These are phyloP conservation scores for Picochlorum sp. DNA, from an alignment of 139 green algal genomes.

Conservation along the genomic window DNA sequence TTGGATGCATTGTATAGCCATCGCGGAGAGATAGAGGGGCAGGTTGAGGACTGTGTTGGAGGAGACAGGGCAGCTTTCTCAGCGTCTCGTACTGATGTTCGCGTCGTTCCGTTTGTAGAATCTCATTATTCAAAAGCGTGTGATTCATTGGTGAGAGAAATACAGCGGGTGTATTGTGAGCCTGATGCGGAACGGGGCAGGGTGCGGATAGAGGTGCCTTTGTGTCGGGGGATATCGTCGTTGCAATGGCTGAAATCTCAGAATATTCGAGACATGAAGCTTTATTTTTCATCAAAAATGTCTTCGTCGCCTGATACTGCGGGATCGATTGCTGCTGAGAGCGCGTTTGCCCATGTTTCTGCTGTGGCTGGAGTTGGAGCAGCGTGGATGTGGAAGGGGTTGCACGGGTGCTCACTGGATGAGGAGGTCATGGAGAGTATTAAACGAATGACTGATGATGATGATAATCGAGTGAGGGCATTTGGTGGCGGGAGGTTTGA, in stretches of 20 bases:
- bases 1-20: no score
- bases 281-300: slow-evolving; percentile 70
- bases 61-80: no score
- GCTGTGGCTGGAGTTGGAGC: slow-evolving; percentile 58
- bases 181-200: slow-evolving; percentile 12
- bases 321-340: slow-evolving; percentile 37
- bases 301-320: slow-evolving; percentile 58
- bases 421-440: slow-evolving; percentile 38
- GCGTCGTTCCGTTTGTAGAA: no score
- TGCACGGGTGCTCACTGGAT: slow-evolving; percentile 31
- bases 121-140: no score
- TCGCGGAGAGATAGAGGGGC: no score
- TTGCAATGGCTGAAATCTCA: slow-evolving; percentile 45
- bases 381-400: slow-evolving; percentile 71
- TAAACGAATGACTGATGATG: slow-evolving; percentile 51
- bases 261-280: not conserved
- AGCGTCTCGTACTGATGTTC: no score
- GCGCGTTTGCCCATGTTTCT: slow-evolving; percentile 27
- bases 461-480: slow-evolving; percentile 52
- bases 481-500: slow-evolving; percentile 71
- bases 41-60: no score
- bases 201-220: slow-evolving; percentile 37
- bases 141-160: no score
- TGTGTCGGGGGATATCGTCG: slow-evolving; percentile 19
- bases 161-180: not conserved